Percentiles rank a stretch among this genome's conserved stretches.
phyloP scores from a whole-genome alignment of 495 filamentous ascomycete species.

The Tirmania nivea region DNA sequence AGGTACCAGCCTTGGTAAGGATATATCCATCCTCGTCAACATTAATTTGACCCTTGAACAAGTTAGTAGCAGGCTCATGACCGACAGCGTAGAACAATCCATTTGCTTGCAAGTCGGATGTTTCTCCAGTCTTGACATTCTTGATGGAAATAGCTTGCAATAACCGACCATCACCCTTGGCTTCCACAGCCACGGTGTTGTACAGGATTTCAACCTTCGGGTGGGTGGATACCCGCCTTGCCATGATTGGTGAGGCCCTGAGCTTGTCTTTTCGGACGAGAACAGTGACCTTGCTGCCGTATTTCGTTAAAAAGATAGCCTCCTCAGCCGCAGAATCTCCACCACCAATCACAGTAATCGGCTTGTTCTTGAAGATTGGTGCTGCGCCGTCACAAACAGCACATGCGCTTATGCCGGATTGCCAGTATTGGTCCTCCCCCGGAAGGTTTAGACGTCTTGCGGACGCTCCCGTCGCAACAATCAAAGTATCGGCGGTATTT shows the following conservation, averaged over 20 bases:
- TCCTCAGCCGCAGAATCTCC: slow-evolving; percentile 96
- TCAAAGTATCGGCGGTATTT: slow-evolving; percentile 70
- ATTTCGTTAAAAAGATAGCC: slow-evolving; percentile 92
- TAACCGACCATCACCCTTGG: slow-evolving; percentile 63
- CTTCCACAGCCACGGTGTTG: slow-evolving; percentile 59
- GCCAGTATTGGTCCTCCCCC: slow-evolving; percentile 92
- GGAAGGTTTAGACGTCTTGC: slow-evolving; percentile 58
- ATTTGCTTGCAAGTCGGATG: slow-evolving; percentile 65
- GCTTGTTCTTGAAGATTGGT: slow-evolving; percentile 92
- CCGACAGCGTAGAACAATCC: slow-evolving; percentile 96
- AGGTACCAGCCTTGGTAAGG: slow-evolving; percentile 69
- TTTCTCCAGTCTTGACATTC: slow-evolving; percentile 52
- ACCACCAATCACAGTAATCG: slow-evolving; percentile 84
- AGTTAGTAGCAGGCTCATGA: slow-evolving; percentile 73
- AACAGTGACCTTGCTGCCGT: slow-evolving; percentile 82
- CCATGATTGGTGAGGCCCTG: slow-evolving; percentile 79
- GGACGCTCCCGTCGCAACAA: slow-evolving; percentile 89
- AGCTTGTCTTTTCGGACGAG: slow-evolving; percentile 72
- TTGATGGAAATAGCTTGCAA: slow-evolving; percentile 73
- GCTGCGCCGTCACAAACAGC: slow-evolving; percentile 95
- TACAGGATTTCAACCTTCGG: slow-evolving; percentile 77
- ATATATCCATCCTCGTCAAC: slow-evolving; percentile 76
- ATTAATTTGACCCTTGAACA: slow-evolving; percentile 73
- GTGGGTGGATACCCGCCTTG: slow-evolving; percentile 55
- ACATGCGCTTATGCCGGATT: slow-evolving; percentile 86